Evolutionary conservation across 352 stramenopile species (phyloP), one percentile per base, ranked within the genome.

Genomic region (Globisporangium rhizosaccharum): DNA sequence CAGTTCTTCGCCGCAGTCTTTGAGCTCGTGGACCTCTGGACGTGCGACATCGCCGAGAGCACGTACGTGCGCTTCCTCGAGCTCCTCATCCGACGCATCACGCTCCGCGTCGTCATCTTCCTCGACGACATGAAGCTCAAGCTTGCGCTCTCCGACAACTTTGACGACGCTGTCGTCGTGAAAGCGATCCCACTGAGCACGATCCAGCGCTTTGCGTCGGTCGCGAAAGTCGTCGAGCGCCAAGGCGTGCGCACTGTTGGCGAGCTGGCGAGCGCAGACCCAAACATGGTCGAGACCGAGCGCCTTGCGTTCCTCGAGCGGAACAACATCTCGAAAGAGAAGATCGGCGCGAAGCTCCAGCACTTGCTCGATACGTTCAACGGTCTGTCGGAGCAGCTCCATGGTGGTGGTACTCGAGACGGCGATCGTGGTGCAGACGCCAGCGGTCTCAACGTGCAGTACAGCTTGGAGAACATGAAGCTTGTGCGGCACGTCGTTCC

Each of bases 21-120:
- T 46, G 83, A 92, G 56, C 67, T 92, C 25, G 83, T 92, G 6
- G 80, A 92, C 45, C 59, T 92, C 10, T 92, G 83, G 83, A 92
- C 83, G 1, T 92, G 83, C 66, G 83, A 92, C 61, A 73, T 88
- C 14, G 53, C 85, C 42, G 79, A 92, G 54, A 25, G 25, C 17
- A 90, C 80, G 11, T 92, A 92, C 61, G 67, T 70, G 33, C 68
- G 76, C 17, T 92, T 90, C 42, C 53, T 90, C 11, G 68, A 90
- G 51, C 61, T 90, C 12, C 71, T 92, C n/a, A 64, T 70, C 20
- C 67, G 70, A 4, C 76, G 81, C 18, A 89, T 93, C 53, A 90
- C 81, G 0, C 63, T 85, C 23, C 80, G 81, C 46, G 74, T 89
- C 8, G 64, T 86, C 17, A 75, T 93, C 15, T 91, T 88, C 58